Percentiles rank a stretch among this genome's conserved stretches.
Conservation (phyloP, 2,329 filamentous ascomycete genomes). For the Botryosphaeria dothidea region DNA sequence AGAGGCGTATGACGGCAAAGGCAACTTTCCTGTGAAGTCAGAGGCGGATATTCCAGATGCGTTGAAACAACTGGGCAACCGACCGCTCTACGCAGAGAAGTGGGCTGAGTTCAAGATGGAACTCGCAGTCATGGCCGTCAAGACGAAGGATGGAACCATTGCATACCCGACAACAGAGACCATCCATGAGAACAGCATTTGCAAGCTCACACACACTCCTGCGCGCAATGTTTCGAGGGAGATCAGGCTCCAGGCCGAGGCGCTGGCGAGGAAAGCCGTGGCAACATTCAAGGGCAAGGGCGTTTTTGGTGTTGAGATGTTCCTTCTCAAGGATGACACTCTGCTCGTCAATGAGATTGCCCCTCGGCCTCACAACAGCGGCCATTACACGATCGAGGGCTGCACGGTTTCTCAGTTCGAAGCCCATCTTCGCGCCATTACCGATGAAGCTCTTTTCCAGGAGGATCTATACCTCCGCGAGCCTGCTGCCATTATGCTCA, state of each 20-base stretch:
- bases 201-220: conserved; percentile 87
- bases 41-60: conserved; percentile 65
- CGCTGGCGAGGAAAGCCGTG: conserved; percentile 77
- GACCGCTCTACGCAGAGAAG: conserved; percentile 84
- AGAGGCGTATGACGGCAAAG: conserved; percentile 88
- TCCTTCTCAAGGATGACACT: conserved; percentile 67
- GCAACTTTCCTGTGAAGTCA: conserved; percentile 66
- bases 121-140: conserved; percentile 90
- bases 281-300: conserved; percentile 81
- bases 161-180: conserved; percentile 93
- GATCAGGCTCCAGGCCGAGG: conserved; percentile 67
- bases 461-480: conserved; percentile 58
- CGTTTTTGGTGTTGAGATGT: conserved; percentile 96
- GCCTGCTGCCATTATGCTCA: conserved; percentile 71
- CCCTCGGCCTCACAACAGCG: conserved; percentile 83
- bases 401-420: conserved; percentile 90
- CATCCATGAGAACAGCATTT: conserved; percentile 92
- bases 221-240: conserved; percentile 67
- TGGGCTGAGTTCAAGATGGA: conserved; percentile 85
- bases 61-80: conserved; percentile 62
- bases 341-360: conserved; percentile 87
- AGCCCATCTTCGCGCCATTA: conserved; percentile 82
- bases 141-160: conserved; percentile 73
- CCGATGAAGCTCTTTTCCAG: conserved; percentile 61
- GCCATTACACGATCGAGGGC: conserved; percentile 93